Conservation (phyloP, 768 basidiomycete genomes). For the Lactarius pseudohatsudake region DNA sequence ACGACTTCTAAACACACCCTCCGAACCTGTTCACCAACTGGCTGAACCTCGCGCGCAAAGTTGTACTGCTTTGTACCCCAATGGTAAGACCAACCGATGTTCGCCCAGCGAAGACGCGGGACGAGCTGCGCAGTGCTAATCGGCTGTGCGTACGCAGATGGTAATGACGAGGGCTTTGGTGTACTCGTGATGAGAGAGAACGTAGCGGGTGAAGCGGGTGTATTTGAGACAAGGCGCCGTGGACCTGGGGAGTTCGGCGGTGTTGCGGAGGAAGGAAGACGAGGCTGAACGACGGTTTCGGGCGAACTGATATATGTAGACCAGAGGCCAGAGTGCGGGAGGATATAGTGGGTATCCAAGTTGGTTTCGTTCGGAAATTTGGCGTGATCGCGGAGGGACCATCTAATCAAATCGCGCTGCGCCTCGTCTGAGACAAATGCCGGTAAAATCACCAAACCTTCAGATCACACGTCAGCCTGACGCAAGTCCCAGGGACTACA, state of each 20-base stretch:
- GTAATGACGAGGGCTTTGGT: constrained; percentile 61
- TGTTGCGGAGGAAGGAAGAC: constrained; percentile 36
- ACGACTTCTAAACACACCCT: constrained; percentile 66
- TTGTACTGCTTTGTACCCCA: constrained; percentile 97
- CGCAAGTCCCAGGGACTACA: constrained; percentile 25
- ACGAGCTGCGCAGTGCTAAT: constrained; percentile 56
- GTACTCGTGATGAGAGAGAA: constrained; percentile 51
- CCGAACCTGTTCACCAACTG: constrained; percentile 56
- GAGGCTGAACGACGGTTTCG: constrained; percentile 47
- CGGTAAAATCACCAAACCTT: constrained; percentile 87
- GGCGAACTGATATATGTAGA: constrained; percentile 47
- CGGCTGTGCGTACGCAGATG: constrained; percentile 60
- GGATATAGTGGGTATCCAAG: constrained; percentile 79
- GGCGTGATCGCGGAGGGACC: constrained; percentile 77
- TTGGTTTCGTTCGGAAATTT: constrained; percentile 83
- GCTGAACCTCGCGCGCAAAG: constrained; percentile 66
- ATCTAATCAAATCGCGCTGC: constrained; percentile 68
- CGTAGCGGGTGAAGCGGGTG: constrained; percentile 58
- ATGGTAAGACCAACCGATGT: constrained; percentile 95
- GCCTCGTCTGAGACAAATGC: constrained; percentile 58
- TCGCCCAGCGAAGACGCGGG: constrained; percentile 88
- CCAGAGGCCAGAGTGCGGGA: constrained; percentile 82
- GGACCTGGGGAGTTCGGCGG: constrained; percentile 47
- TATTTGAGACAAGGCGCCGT: constrained; percentile 69
- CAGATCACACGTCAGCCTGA: background rate